These are phyloP conservation scores for Mycena galopus DNA, from an alignment of 768 basidiomycete genomes.

Conservation along the genomic window DNA sequence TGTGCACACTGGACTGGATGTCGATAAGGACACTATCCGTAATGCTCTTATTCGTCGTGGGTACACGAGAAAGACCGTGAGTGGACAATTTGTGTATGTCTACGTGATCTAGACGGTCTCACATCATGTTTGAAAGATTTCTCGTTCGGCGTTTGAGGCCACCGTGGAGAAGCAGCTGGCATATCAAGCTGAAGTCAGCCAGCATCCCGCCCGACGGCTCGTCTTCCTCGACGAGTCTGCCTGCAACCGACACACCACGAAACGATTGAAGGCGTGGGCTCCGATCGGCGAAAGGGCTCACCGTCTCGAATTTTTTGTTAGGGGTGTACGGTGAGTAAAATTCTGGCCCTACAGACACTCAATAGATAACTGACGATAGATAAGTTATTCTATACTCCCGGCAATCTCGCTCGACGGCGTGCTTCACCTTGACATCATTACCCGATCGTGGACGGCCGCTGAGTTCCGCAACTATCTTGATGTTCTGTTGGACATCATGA, in stretches of 20 bases:
- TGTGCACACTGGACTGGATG: not conserved
- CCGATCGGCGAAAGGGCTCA: conserved; percentile 35
- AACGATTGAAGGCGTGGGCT: conserved; percentile 39
- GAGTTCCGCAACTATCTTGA: conserved; percentile 41
- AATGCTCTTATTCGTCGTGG: not conserved
- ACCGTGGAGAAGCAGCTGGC: not conserved
- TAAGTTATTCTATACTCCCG: conserved; percentile 49
- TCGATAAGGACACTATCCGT: not conserved
- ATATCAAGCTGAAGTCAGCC: conserved; percentile 2
- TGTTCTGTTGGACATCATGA: conserved; percentile 46
- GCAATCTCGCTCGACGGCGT: conserved; percentile 48
- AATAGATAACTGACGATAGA: not conserved
- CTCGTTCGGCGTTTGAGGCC: not conserved
- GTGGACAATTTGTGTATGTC: not conserved
- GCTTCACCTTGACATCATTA: conserved; percentile 44
- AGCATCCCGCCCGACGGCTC: not conserved
- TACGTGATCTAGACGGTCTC: not conserved
- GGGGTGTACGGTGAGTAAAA: conserved; percentile 37
- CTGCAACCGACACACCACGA: conserved; percentile 37
- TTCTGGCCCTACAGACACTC: conserved; percentile 1
- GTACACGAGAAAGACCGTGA: not conserved
- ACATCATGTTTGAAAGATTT: not conserved
- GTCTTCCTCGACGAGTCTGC: conserved; percentile 47
- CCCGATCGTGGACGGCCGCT: conserved; percentile 42
- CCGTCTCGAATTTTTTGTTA: conserved; percentile 37